Evolutionary conservation across 345 rosid species (phyloP), one percentile per base, ranked within the genome.

Genomic region (Brassica incana): DNA sequence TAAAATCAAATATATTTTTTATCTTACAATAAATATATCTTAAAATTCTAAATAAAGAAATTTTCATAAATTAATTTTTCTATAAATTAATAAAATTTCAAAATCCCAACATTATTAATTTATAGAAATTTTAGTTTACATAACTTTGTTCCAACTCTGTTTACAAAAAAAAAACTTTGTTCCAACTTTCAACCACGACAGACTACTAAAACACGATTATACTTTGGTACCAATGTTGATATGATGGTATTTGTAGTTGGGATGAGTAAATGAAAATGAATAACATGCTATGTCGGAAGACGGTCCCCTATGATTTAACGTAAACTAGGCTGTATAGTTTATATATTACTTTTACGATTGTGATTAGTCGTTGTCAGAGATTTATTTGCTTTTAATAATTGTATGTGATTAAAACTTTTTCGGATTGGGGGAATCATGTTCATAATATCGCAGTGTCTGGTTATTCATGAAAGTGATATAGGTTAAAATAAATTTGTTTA

Each of bases 401-500:
- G 8, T 62, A 62, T 75, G 16, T 16, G 66, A 69, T 75, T 54
- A 61, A 52, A 48, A 61, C 73, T 69, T 79, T 74, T 75, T 62
- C 16, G 78, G 75, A 68, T 69, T 67, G 35, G 9, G 67, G 72
- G 75, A 74, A 80, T 80, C 75, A 68, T 74, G 75, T 69, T 64
- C 83, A 70, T 71, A 71, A 65, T 70, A 54, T 64, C 40, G 62
- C 40, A 1, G 5, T 15, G 45, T 15, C 32, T 75, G 35, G 35
- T 38, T 65, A 75, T 75, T 80, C 76, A 80, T 45, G 73, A 71
- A 43, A 65, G 72, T 58, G 73, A 75, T 23, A 20, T 68, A 80
- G 80, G 77, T 71, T 71, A 71, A 27, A 63, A 69, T 74, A n/a
- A 52, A 43, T 3, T 45, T 45, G 54, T 45, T 45, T 45, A 45